Evolutionary conservation across 371 early-diverging fungal species (phyloP), one percentile per base, ranked within the genome.

Genomic region (Circinella umbellata): DNA sequence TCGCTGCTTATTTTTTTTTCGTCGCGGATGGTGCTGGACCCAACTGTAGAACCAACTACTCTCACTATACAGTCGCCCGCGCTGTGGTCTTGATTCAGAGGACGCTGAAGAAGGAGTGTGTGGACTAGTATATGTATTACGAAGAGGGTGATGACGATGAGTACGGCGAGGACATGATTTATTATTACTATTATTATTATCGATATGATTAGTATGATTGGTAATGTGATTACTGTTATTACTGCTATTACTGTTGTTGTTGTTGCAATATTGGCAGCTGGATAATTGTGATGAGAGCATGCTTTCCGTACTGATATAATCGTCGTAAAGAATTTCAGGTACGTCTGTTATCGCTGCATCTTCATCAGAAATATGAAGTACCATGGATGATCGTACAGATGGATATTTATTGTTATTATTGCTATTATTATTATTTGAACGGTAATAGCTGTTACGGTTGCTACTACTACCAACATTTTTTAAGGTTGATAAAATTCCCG

Each of bases 351-450:
- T 20, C 18, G 68, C 49, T 34, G 61, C 49, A 10, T 67, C 68
- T 17, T 67, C 68, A 27, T 66, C 66, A 37, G 57, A 66, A 13
- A 66, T n/a, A 18, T 61, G 68, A 8, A 67, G 47, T 20, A 67
- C 38, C 68, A 67, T 67, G 47, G 68, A 67, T n/a, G 68, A 67
- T 13, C 68, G 60, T 18, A 67, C 68, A 42, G 68, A 67, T 18
- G 57, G 39, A 20, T 66, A 42, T 39, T 55, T 55, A 27, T 55
- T 54, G 8, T 10, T 15, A 15, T 18, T 15, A 47, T 55, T 54
- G 8, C n/a, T 15, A 15, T 18, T 15, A 47, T 37, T 48, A 34
- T 61, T 60, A 27, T 34, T 49, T 4, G 27, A 27, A 27, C 27
- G 27, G 27, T 27, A 27, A 27, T 27, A 2, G 27, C 27, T 27